Evolutionary conservation across 257 asterid genomes (phyloP).

Genomic region (Henckelia pumila): DNA sequence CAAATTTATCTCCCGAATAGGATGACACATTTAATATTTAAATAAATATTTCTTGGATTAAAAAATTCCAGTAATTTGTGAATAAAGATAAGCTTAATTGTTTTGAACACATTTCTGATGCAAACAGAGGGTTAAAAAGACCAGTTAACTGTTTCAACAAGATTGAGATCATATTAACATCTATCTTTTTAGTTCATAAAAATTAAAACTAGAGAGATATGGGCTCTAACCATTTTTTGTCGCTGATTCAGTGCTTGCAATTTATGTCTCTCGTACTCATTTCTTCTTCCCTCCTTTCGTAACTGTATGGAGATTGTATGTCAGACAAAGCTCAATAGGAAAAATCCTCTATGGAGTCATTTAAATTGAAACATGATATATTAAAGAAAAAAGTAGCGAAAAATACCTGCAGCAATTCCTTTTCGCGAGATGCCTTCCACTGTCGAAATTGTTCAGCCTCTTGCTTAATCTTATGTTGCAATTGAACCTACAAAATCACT

Average conservation of each 20-base stretch:
- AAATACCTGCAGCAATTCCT: constrained; percentile 87
- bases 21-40: background rate
- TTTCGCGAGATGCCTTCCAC: constrained; percentile 98
- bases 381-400: background rate
- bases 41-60: background rate
- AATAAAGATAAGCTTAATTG: background rate
- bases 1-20: background rate
- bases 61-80: background rate
- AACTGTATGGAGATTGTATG: constrained; percentile 45
- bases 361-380: background rate
- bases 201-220: background rate
- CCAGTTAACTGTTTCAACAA: no score
- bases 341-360: constrained; percentile 5
- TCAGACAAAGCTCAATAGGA: background rate
- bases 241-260: constrained; percentile 95
- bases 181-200: no score
- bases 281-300: constrained; percentile 95
- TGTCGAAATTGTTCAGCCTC: constrained; percentile 98
- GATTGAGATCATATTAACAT: background rate
- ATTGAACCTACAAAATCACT: constrained; percentile 65
- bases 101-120: background rate
- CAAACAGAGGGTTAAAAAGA: background rate
- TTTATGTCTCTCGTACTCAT: constrained; percentile 95
- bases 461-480: constrained; percentile 95
- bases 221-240: constrained; percentile 75